phyloP scores from a whole-genome alignment of 305 asterid genomes.

The Coffea humblotiana region DNA sequence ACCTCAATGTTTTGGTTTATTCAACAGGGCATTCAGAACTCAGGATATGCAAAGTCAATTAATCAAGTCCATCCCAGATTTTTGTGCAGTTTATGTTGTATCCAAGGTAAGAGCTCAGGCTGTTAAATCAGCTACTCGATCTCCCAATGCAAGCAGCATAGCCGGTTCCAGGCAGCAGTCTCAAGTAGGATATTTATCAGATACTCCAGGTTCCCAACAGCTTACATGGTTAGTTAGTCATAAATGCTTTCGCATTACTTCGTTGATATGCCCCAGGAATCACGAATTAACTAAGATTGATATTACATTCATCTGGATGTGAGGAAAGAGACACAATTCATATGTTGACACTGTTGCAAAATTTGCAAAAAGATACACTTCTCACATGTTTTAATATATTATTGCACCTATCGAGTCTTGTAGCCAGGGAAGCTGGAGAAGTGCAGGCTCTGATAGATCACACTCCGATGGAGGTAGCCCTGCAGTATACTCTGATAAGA shows the following conservation, averaged over 20 bases:
- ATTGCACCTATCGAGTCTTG: not conserved
- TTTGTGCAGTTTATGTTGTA: slow-evolving; percentile 56
- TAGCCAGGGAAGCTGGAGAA: slow-evolving; percentile 31
- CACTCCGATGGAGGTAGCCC: slow-evolving; percentile 21
- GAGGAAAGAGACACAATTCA: not conserved
- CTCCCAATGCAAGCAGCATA: slow-evolving; percentile 25
- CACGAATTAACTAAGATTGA: not conserved
- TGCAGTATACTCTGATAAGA: slow-evolving; percentile 12
- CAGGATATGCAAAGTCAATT: slow-evolving; percentile 53
- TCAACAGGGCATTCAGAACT: slow-evolving; percentile 63
- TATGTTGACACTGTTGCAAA: not conserved
- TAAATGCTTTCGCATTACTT: not conserved
- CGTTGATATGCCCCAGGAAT: not conserved
- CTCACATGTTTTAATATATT: not conserved
- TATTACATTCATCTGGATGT: not conserved
- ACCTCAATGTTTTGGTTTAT: not conserved
- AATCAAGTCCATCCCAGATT: slow-evolving; percentile 55
- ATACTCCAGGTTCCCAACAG: slow-evolving; percentile 20
- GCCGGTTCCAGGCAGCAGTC: slow-evolving; percentile 16
- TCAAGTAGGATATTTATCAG: slow-evolving; percentile 2
- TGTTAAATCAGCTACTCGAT: slow-evolving; percentile 38
- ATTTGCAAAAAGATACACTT: not conserved
- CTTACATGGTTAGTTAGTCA: slow-evolving; percentile 24
- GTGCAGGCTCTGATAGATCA: slow-evolving; percentile 14
- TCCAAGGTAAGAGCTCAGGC: slow-evolving; percentile 48